A percentile compares a stretch with the other conserved stretches of the same genome.
Evolutionary conservation across 2,329 filamentous ascomycete genomes (phyloP).

Genomic region (Stemphylium beticola): DNA sequence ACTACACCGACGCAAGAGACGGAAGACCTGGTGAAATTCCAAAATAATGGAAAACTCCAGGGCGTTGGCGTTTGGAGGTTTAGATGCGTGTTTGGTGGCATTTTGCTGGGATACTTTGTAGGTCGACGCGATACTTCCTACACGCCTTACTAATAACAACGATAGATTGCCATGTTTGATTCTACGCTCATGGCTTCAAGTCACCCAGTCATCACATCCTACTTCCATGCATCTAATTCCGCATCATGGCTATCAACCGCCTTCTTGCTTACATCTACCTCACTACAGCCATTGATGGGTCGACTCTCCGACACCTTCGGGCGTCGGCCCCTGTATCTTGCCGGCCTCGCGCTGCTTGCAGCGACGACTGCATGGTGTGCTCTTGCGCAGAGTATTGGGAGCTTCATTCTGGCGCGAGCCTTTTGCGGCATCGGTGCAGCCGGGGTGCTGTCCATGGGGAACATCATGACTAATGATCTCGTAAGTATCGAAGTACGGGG

Average conservation of each 20-base stretch:
- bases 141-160: neutral
- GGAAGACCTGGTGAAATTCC: constrained; percentile 32
- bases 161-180: constrained; percentile 64
- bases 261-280: constrained; percentile 77
- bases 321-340: constrained; percentile 69
- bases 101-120: constrained; percentile 49
- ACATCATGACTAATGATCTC: constrained; percentile 74
- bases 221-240: constrained; percentile 77
- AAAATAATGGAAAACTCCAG: constrained; percentile 41
- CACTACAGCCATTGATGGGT: constrained; percentile 76
- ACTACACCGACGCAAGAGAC: constrained; percentile 21
- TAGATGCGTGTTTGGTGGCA: constrained; percentile 47
- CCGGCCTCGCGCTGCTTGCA: constrained; percentile 67
- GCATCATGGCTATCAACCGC: constrained; percentile 84
- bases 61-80: constrained; percentile 44
- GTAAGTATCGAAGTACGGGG: constrained; percentile 77
- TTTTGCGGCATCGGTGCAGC: constrained; percentile 76
- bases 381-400: constrained; percentile 69
- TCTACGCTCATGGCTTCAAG: constrained; percentile 81
- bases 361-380: constrained; percentile 73
- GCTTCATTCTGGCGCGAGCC: constrained; percentile 73
- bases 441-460: constrained; percentile 70
- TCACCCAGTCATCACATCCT: constrained; percentile 81
- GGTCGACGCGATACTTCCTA: constrained; percentile 13
- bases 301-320: constrained; percentile 77